Evolutionary conservation across 1,284 basidiomycete species (phyloP).

Genomic region (Filobasidium uniguttulatum): DNA sequence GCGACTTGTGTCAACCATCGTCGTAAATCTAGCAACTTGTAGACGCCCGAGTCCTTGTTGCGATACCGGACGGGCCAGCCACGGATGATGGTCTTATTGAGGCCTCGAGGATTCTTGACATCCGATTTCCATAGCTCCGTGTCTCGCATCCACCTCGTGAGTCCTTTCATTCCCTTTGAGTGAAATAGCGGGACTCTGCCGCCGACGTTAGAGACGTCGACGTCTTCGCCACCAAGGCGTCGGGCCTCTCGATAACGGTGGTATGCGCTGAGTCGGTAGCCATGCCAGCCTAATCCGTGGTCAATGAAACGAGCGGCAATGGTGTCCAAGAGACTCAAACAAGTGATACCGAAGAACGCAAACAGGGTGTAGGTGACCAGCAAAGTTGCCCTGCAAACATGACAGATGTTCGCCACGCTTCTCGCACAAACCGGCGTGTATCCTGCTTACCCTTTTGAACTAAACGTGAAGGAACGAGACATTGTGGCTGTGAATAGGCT

Average conservation of each 20-base stretch:
- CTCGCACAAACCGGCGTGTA: too few species aligned
- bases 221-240: too few species aligned
- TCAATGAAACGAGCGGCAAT: not conserved
- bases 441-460: conserved; percentile 5
- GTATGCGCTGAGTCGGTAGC: not conserved
- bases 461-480: conserved; percentile 8
- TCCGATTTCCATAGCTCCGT: not conserved
- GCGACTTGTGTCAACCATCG: not conserved
- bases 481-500: conserved; percentile 11
- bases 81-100: not conserved
- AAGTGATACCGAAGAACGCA: not conserved
- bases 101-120: not conserved
- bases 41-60: not conserved
- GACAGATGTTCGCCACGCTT: too few species aligned
- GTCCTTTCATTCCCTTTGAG: not conserved
- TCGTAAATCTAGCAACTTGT: not conserved
- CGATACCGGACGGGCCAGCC: not conserved
- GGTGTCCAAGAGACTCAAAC: not conserved
- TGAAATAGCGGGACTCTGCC: not conserved
- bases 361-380: not conserved
- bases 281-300: not conserved
- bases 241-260: not conserved
- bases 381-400: not conserved
- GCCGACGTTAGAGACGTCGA: not conserved
- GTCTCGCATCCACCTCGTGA: not conserved